Conservation (phyloP, 2,329 filamentous ascomycete species). For the Neonectria ditissima region DNA sequence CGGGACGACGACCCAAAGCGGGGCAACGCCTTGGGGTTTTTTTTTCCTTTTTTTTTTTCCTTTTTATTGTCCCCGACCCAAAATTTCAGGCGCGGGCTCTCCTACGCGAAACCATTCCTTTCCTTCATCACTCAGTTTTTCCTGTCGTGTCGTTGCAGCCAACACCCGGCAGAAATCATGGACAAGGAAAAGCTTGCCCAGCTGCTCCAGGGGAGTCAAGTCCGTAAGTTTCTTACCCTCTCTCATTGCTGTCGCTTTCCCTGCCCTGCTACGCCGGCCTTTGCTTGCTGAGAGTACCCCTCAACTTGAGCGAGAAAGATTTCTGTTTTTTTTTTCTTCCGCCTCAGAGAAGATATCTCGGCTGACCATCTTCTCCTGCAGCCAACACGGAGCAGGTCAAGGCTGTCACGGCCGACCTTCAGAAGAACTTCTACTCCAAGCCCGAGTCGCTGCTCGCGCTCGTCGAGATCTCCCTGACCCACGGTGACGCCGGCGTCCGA, state of each 20-base stretch:
- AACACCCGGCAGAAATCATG: conserved; percentile 49
- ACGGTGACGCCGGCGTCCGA: conserved; percentile 78
- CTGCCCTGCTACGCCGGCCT: conserved; percentile 8
- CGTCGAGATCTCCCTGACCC: conserved; percentile 87
- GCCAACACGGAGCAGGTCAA: conserved; percentile 92
- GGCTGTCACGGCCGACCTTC: conserved; percentile 87
- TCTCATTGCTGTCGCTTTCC: conserved; percentile 6
- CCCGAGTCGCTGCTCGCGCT: conserved; percentile 87
- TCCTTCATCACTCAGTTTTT: conserved; percentile 30
- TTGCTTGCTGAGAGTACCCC: not conserved
- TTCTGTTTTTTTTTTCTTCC: conserved; percentile 16
- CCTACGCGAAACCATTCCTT: conserved; percentile 18
- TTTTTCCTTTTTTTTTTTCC: conserved; percentile 31
- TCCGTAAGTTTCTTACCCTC: conserved; percentile 71
- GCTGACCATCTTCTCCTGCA: conserved; percentile 53
- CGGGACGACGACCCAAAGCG: conserved; percentile 16
- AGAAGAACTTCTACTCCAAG: conserved; percentile 92
- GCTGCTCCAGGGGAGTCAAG: conserved; percentile 87
- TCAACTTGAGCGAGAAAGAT: not conserved
- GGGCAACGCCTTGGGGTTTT: conserved; percentile 27
- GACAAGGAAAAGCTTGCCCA: conserved; percentile 80
- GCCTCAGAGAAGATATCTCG: conserved; percentile 4
- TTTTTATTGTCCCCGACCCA: conserved; percentile 11
- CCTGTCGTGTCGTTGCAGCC: conserved; percentile 39
- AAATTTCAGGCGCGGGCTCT: conserved; percentile 27